Base-by-base conservation (phyloP, 345 rosid species). In the Luvunga scandens region DNA sequence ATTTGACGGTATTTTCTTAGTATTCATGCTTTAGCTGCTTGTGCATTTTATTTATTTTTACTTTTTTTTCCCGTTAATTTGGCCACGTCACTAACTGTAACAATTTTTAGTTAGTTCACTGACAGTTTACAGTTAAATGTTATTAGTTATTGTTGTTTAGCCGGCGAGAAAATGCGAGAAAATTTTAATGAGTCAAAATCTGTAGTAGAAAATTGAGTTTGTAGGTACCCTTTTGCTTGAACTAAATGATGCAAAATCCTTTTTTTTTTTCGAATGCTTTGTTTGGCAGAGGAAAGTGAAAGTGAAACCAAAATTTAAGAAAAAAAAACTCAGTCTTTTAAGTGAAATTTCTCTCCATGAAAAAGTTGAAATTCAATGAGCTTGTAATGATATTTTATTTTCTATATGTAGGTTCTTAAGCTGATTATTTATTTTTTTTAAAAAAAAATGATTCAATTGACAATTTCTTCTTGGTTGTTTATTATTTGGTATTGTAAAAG, bases 401-500 rank as follows among this genome's bases (percentile, higher is more conserved):
- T 45, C 50, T 45, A 3, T 0, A 45, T 45, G 4, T 10, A 45
- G 18, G 13, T 45, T 45, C 50, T 45, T 45, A 45, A 45, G 50
- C 50, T 45, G n/a, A n/a, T n/a, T n/a, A 13, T 12, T 3, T 45
- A 13, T 45, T 45, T 45, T 18, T 45, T 39, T 2, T 12, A 45
- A 45, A 45, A 42, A 38, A 13, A 45, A 39, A 2, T 8, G 13
- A 45, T 45, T 13, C 5, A 3, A 45, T n/a, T 61, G 27, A 25
- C 14, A 24, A 60, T 24, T 60, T 24, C 25, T 59, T 21, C 3
- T 59, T 6, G 25, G 19, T n/a, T 69, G 16, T 14, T 69, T 22
- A 13, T 57, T 24, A 28, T 33, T 76, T 75, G 42, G 22, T 36
- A 34, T 24, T 48, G 69, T 36, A 31, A 81, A 56, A 87, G 90